Conservation (phyloP, 495 filamentous ascomycete species). For the Hypoxylon subgilvum region DNA sequence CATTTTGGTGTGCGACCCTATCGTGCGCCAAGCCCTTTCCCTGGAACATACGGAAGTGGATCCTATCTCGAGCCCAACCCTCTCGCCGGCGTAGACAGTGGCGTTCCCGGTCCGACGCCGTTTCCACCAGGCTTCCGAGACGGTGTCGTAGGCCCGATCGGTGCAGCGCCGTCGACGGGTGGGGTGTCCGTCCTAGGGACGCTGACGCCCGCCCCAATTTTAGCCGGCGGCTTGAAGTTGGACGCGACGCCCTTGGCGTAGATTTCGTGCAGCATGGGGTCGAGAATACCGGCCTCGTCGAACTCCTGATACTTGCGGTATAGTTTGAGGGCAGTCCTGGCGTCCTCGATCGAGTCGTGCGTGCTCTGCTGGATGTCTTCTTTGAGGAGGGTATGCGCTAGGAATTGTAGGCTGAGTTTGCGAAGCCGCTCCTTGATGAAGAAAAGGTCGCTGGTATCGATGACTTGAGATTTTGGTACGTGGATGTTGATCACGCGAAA, state of each 20-base stretch:
- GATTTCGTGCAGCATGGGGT: conserved; percentile 78
- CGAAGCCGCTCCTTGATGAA: conserved; percentile 71
- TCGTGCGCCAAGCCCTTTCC: neutral
- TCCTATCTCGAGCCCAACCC: conserved; percentile 3
- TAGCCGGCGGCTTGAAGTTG: conserved; percentile 75
- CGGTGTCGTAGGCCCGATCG: conserved; percentile 39
- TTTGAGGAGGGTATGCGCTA: conserved; percentile 85
- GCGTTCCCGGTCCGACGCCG: conserved; percentile 9
- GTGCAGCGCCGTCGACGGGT: conserved; percentile 29
- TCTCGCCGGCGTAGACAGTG: conserved; percentile 16
- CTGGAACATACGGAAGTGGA: neutral
- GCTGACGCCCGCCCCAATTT: conserved; percentile 27
- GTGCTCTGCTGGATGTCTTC: conserved; percentile 88
- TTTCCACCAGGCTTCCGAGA: conserved; percentile 23
- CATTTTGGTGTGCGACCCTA: too few species aligned
- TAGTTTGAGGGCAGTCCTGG: conserved; percentile 82
- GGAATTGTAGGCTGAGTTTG: conserved; percentile 83
- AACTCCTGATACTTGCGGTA: conserved; percentile 92
- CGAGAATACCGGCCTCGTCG: conserved; percentile 78
- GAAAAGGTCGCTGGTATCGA: conserved; percentile 91
- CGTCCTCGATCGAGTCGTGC: conserved; percentile 95
- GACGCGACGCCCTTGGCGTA: conserved; percentile 73
- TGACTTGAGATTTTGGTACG: conserved; percentile 85
- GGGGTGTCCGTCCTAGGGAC: conserved; percentile 48
- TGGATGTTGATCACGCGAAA: conserved; percentile 98